These are phyloP conservation scores for Annulohypoxylon maeteangense DNA, from an alignment of 495 filamentous ascomycete genomes.

Conservation along the genomic window DNA sequence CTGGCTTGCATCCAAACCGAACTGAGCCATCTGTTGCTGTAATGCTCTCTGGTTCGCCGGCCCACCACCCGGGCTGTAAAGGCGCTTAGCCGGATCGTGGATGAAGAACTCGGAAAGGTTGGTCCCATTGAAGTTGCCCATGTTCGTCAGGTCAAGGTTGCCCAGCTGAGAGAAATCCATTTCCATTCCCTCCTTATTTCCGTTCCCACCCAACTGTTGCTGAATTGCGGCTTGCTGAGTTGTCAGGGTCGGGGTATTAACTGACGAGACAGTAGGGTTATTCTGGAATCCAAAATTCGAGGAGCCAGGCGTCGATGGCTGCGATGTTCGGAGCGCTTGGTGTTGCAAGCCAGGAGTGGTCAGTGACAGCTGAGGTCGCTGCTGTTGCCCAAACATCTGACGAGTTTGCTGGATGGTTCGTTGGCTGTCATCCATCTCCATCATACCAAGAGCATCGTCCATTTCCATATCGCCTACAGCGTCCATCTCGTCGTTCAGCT, in stretches of 20 bases:
- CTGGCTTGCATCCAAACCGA: constrained; percentile 72
- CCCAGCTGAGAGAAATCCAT: constrained; percentile 69
- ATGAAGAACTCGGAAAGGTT: constrained; percentile 70
- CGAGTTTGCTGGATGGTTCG: constrained; percentile 69
- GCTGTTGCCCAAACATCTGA: constrained; percentile 77
- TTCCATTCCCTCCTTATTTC: constrained; percentile 59
- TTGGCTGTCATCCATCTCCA: constrained; percentile 67
- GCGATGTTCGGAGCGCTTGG: constrained; percentile 84
- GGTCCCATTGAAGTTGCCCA: constrained; percentile 50
- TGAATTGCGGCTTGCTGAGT: constrained; percentile 63
- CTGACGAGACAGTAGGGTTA: constrained; percentile 97
- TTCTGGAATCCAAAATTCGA: constrained; percentile 80
- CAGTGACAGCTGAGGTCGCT: constrained; percentile 77
- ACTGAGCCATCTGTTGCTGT: constrained; percentile 71
- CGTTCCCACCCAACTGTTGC: constrained; percentile 46
- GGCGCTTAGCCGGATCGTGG: constrained; percentile 92
- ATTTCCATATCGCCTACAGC: constrained; percentile 96
- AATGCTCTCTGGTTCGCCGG: constrained; percentile 69
- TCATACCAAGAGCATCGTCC: constrained; percentile 79
- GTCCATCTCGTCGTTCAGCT: constrained; percentile 76
- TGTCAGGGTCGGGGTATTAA: constrained; percentile 90
- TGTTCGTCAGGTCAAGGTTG: constrained; percentile 63
- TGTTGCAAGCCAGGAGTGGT: constrained; percentile 72
- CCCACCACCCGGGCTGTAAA: constrained; percentile 86
- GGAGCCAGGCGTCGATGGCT: constrained; percentile 85